Evolutionary conservation across 1,284 basidiomycete species (phyloP), one percentile per base, ranked within the genome.

Genomic region (Phlebopus sp.): DNA sequence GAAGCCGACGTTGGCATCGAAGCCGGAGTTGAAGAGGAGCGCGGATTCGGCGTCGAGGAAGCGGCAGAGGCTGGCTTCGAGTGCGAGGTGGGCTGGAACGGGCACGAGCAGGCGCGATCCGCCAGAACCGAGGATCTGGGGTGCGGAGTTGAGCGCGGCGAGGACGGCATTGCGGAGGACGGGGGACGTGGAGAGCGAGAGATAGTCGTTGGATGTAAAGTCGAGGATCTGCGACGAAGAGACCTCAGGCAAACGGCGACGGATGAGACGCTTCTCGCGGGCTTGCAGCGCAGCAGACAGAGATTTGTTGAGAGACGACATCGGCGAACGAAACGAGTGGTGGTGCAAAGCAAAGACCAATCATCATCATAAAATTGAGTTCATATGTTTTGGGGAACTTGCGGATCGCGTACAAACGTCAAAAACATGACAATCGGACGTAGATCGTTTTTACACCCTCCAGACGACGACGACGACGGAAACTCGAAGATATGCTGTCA

Each of bases 121-220:
- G 0, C 92, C 89, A 2, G 92, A 92, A 18, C 95, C 94, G n/a
- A 94, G 78, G 40, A 93, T 75, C 25, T 82, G 70, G 0, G 81
- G 78, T 0, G 80, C 69, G 0, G 52, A 46, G 3, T 67, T 50
- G 2, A 93, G 74, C 49, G 79, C 76, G 3, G 58, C 23, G 37
- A 93, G 73, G 57, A 91, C 85, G 10, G 68, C 68, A 0, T 63
- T 37, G 37, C 84, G 82, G 6, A 96, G 75, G 14, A 59, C 54
- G 0, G 73, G 54, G 1, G 84, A 89, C 3, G 73, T 69, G 0
- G 92, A 75, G 19, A 99, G 76, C 0, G 92, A 94, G 50, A 98
- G 85, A 69, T 97, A 98, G 72, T 97, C 95, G 69, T 97, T 98
- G 11, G 91, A 89, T 27, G 79, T 87, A 67, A 95, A 93, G 65